phyloP scores from a whole-genome alignment of 139 green algal genomes.

The Chlorella sp. region DNA sequence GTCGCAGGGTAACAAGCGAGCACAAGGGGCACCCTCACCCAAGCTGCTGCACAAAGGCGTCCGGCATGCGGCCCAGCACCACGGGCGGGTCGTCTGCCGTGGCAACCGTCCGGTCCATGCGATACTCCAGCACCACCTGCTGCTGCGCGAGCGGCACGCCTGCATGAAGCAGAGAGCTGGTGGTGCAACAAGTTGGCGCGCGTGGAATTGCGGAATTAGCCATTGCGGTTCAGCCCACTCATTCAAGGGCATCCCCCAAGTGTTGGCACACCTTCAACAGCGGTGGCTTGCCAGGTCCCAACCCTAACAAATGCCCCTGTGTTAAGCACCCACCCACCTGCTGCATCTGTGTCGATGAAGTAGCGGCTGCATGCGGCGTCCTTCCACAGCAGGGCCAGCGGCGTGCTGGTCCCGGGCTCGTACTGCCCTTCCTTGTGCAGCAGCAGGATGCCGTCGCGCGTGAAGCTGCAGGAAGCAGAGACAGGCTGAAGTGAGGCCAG shows the following conservation, averaged over 20 bases:
- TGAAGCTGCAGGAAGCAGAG: too few relatives aligned
- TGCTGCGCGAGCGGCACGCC: conserved; percentile 54
- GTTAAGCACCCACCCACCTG: too few relatives aligned
- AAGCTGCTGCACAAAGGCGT: conserved; percentile 42
- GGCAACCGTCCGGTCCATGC: conserved; percentile 62
- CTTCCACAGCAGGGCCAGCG: conserved; percentile 94
- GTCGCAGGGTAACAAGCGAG: too few relatives aligned
- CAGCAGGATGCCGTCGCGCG: conserved; percentile 84
- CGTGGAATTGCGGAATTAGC: too few relatives aligned
- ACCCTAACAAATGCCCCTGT: too few relatives aligned
- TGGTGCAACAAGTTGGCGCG: too few relatives aligned
- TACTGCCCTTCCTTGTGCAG: conserved; percentile 87
- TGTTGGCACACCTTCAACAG: too few relatives aligned
- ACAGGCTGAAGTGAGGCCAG: too few relatives aligned
- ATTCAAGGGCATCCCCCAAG: too few relatives aligned
- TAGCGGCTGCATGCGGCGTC: conserved; percentile 80
- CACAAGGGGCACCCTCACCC: not conserved
- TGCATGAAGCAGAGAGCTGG: not conserved
- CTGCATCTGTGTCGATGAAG: conserved; percentile 73
- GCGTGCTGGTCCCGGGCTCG: conserved; percentile 56
- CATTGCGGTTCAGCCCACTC: too few relatives aligned
- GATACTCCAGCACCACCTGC: conserved; percentile 68
- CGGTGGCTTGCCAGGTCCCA: too few relatives aligned
- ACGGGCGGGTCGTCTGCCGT: conserved; percentile 84
- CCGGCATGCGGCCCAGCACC: conserved; percentile 72